These are phyloP conservation scores for Plectosphaerella sp. DNA, from an alignment of 2,329 filamentous ascomycete species.

Conservation along the genomic window DNA sequence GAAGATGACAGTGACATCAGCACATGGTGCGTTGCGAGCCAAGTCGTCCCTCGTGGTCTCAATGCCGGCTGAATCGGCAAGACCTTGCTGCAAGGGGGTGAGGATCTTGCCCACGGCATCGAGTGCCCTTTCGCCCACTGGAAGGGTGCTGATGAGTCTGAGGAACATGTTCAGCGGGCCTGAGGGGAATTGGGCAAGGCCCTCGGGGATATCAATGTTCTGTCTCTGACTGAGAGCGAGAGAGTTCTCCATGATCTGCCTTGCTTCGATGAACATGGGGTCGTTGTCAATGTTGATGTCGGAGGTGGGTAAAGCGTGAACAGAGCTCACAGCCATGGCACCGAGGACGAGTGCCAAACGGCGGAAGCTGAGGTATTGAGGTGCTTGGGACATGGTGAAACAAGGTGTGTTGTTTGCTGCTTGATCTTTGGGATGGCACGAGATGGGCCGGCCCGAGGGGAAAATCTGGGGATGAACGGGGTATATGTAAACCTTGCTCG, in stretches of 20 bases:
- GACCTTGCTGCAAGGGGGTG: constrained; percentile 8
- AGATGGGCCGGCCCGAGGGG: no score
- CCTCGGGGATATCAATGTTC: constrained; percentile 2
- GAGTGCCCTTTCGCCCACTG: constrained; percentile 5
- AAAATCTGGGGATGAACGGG: no score
- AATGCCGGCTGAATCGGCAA: constrained; percentile 12
- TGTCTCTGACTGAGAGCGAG: neutral
- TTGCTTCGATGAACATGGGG: neutral
- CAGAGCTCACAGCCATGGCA: neutral
- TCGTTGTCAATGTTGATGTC: neutral
- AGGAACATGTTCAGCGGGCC: constrained; percentile 7
- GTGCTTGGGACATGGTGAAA: neutral
- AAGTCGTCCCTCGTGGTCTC: constrained; percentile 4
- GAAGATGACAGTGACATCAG: constrained; percentile 21
- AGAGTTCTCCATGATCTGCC: no score
- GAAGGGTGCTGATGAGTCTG: constrained; percentile 6
- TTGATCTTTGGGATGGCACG: no score
- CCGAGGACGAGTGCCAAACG: neutral
- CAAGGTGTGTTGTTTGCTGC: no score
- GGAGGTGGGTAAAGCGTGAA: neutral
- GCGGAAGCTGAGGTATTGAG: neutral
- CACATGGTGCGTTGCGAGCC: constrained; percentile 13
- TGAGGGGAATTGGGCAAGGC: constrained; percentile 4
- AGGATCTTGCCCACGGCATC: constrained; percentile 2
- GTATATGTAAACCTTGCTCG: no score